These are phyloP conservation scores for Marasmius oreades DNA, from an alignment of 1,284 basidiomycete genomes.

Conservation along the genomic window DNA sequence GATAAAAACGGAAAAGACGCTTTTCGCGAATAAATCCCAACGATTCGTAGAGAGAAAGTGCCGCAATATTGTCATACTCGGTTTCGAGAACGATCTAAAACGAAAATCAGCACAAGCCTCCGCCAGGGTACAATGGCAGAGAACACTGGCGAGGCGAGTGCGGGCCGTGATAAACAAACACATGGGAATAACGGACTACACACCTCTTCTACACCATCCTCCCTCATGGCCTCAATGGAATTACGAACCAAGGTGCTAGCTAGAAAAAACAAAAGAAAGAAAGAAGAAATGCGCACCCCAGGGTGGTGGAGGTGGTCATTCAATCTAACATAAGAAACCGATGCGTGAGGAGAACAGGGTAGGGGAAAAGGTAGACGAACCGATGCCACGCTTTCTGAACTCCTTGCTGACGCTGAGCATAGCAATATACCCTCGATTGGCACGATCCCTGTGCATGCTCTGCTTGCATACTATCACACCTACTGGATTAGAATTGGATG, in stretches of 20 bases:
- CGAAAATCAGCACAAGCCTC: neutral
- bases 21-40: conserved; percentile 97
- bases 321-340: conserved; percentile 37
- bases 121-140: no score
- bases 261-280: conserved; percentile 32
- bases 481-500: conserved; percentile 57
- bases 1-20: conserved; percentile 90
- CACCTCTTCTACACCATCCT: conserved; percentile 81
- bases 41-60: conserved; percentile 85
- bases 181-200: no score
- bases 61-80: conserved; percentile 89
- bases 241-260: conserved; percentile 77
- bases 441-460: conserved; percentile 73
- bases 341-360: conserved; percentile 34
- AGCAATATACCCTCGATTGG: conserved; percentile 93
- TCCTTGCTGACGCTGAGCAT: conserved; percentile 89
- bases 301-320: conserved; percentile 29
- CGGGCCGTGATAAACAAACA: no score
- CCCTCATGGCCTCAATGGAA: conserved; percentile 80
- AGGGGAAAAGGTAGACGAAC: conserved; percentile 46
- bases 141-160: no score
- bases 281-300: conserved; percentile 35
- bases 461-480: conserved; percentile 97
- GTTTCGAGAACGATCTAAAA: conserved; percentile 95
- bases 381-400: conserved; percentile 88